These are phyloP conservation scores for Thielaviopsis populi DNA, from an alignment of 2,329 filamentous ascomycete species.

Conservation along the genomic window DNA sequence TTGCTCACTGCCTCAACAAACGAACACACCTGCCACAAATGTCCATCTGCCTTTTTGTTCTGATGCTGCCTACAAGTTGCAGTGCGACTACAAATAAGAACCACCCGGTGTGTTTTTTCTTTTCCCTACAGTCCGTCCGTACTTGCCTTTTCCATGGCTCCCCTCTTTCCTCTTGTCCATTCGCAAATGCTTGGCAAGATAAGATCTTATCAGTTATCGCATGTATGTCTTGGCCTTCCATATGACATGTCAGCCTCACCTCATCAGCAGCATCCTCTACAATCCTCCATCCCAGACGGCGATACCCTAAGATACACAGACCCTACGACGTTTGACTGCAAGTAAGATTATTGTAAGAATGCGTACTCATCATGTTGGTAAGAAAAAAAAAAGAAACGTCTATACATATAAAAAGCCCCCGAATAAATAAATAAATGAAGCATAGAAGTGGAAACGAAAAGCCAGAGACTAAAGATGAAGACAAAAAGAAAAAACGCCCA, in stretches of 20 bases:
- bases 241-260: constrained; percentile 1
- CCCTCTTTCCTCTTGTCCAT: not conserved
- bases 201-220: not conserved
- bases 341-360: too few relatives aligned
- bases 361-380: too few relatives aligned
- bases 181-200: not conserved
- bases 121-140: not conserved
- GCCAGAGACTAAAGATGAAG: too few relatives aligned
- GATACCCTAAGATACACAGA: not conserved
- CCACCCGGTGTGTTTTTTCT: not conserved
- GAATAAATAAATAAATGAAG: not conserved
- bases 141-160: not conserved
- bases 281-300: not conserved
- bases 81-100: not conserved
- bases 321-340: not conserved
- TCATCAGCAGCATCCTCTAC: not conserved
- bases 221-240: not conserved
- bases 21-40: not conserved
- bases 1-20: not conserved
- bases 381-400: not conserved
- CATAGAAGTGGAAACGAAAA: not conserved
- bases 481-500: not conserved
- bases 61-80: not conserved
- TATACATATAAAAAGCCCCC: not conserved
- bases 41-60: not conserved